A percentile compares a stretch with the other conserved stretches of the same genome.
These are phyloP conservation scores for Triglochin maritima DNA, from an alignment of 106 monocot species.

Conservation along the genomic window DNA sequence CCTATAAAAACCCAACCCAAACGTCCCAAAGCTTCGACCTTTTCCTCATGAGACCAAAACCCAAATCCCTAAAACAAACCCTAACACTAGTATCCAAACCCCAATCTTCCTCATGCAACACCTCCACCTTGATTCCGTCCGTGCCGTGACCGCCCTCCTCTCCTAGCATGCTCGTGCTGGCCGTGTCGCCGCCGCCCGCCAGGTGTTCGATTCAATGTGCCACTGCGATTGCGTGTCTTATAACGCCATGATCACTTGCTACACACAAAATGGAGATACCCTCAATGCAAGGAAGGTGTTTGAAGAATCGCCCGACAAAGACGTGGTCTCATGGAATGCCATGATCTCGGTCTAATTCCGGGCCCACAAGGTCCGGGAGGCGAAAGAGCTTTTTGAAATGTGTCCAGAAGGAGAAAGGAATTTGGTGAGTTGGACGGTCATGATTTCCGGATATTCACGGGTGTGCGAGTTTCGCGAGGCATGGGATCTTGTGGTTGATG, in stretches of 20 bases:
- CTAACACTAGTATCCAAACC: too few species aligned
- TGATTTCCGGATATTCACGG: slow-evolving; percentile 62
- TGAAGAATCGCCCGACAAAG: slow-evolving; percentile 40
- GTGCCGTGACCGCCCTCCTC: slow-evolving; percentile 42
- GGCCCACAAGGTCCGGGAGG: slow-evolving; percentile 25
- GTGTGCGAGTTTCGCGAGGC: slow-evolving; percentile 25
- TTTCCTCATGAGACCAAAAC: too few species aligned
- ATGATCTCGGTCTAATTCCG: slow-evolving; percentile 61
- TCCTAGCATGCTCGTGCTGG: slow-evolving; percentile 35
- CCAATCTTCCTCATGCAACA: too few species aligned
- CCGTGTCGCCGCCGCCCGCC: slow-evolving; percentile 22
- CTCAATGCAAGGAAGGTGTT: slow-evolving; percentile 28
- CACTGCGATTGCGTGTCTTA: slow-evolving; percentile 44
- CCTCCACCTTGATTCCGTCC: neutral
- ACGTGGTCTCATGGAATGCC: slow-evolving; percentile 50
- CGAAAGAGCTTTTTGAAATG: slow-evolving; percentile 27
- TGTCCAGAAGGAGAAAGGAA: slow-evolving; percentile 23
- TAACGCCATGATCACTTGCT: slow-evolving; percentile 61
- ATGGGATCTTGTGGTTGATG: slow-evolving; percentile 34
- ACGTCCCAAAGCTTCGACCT: too few species aligned
- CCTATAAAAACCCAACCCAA: too few species aligned
- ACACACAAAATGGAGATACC: slow-evolving; percentile 34
- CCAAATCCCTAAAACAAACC: too few species aligned
- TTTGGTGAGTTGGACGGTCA: slow-evolving; percentile 55
- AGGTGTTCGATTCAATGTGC: slow-evolving; percentile 49